These are phyloP conservation scores for Aquilaria agallochum DNA, from an alignment of 441 rosid species.

Conservation along the genomic window DNA sequence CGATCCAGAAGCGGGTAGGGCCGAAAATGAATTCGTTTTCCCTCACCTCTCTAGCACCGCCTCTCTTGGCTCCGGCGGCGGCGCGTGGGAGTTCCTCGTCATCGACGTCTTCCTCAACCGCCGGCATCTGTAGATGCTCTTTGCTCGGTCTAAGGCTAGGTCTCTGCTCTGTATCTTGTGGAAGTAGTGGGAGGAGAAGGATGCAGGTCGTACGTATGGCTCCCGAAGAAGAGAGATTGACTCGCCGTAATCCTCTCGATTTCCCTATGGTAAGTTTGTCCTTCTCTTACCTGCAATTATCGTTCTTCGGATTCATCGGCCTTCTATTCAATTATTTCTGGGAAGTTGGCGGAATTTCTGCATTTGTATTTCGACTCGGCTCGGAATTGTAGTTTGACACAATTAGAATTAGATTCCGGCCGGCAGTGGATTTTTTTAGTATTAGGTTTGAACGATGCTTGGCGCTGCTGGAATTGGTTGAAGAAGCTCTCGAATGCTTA, in stretches of 20 bases:
- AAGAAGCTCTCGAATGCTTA: too few relatives aligned
- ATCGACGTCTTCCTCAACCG: constrained; percentile 16
- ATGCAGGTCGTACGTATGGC: constrained; percentile 60
- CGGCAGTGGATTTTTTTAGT: too few relatives aligned
- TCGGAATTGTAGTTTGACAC: neutral
- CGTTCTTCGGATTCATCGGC: neutral
- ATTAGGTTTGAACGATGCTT: too few relatives aligned
- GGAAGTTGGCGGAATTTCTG: neutral
- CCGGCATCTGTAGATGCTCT: constrained; percentile 21
- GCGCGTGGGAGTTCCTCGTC: constrained; percentile 13
- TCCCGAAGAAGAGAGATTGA: constrained; percentile 69
- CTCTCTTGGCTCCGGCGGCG: constrained; percentile 24
- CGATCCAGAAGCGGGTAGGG: too few relatives aligned
- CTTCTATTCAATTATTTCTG: neutral
- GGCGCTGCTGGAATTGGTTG: too few relatives aligned
- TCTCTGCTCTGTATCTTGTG: constrained; percentile 8
- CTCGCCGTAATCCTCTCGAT: constrained; percentile 69
- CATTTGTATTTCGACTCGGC: neutral
- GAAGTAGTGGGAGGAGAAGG: constrained; percentile 15
- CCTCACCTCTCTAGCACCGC: constrained; percentile 19
- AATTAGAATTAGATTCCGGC: too few relatives aligned
- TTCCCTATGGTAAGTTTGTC: constrained; percentile 50
- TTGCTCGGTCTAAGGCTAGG: constrained; percentile 7
- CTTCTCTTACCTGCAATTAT: neutral
- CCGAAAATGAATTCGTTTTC: constrained; percentile 16